Evolutionary conservation across 805 yeast species (phyloP), one percentile per base, ranked within the genome.

Genomic region (Hanseniaspora nectarophila): DNA sequence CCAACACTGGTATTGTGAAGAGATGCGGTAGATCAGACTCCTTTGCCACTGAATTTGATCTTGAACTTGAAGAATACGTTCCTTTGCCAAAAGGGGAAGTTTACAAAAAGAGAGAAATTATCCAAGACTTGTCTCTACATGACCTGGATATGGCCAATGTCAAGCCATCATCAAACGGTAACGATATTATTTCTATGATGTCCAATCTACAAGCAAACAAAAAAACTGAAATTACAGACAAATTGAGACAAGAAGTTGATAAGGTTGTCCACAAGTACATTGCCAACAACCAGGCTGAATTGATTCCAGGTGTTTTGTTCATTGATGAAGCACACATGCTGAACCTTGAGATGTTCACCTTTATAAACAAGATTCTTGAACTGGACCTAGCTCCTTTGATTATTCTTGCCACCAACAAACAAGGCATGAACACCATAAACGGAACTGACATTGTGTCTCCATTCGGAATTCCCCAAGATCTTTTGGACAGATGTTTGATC

Each of bases 61-160:
- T 94, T 55, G 97, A 92, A 74, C 96, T 97, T 26, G 97, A 94
- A 70, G 97, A 92, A 70, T 92, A 92, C 67, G 97, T 92, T 21
- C 96, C 98, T 40, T 75, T 94, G 61, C 99, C 99, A 56, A 94
- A 92, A 71, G 98, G 98, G 51, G 99, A 92, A 68, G 95, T 92
- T 43, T 98, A 92, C 72, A 89, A 90, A 66, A 88, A 92, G 75
- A 92, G 92, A 67, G 97, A 92, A 69, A 88, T 90, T 60, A 95
- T 92, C 20, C 99, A 92, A 71, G 97, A 92, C 60, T 96, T 92
- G 43, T 86, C 97, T 3, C 75, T 92, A 60, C 97, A 92, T 66
- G 99, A 92, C 67, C 75, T 92, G 64, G 99, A 92, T 67, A 84
- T 87, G 54, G 97, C 97, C 45, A 92, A 92, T 65, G 89, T 97